Conservation (phyloP, 202 grass and related monocot species). For the Setaria viridis region DNA sequence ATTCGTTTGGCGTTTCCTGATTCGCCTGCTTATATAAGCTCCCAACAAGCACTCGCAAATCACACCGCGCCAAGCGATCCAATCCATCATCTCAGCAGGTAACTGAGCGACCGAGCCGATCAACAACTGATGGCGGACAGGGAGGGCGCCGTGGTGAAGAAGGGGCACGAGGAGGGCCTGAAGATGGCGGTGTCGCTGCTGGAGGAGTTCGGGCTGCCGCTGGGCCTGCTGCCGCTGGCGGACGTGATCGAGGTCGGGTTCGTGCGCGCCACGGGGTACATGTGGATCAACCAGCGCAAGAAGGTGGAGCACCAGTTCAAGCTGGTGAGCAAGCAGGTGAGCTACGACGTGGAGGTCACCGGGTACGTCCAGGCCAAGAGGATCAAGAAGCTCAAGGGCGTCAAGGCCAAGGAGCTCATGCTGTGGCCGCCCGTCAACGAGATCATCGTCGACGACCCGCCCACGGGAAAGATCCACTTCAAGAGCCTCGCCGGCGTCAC, state of each 20-base stretch:
- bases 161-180: slow-evolving; percentile 78
- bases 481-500: slow-evolving; percentile 77
- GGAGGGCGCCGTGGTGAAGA: slow-evolving; percentile 69
- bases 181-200: slow-evolving; percentile 60
- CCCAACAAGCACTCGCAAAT: neutral
- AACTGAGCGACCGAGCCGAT: neutral
- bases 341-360: slow-evolving; percentile 71
- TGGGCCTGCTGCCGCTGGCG: slow-evolving; percentile 68
- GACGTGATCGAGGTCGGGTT: slow-evolving; percentile 76
- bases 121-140: slow-evolving; percentile 46
- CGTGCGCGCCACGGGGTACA: slow-evolving; percentile 68
- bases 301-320: slow-evolving; percentile 88
- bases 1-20: slow-evolving; percentile 9
- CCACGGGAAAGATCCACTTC: slow-evolving; percentile 70
- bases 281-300: slow-evolving; percentile 73
- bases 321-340: slow-evolving; percentile 67
- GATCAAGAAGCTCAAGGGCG: slow-evolving; percentile 86
- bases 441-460: slow-evolving; percentile 61
- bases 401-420: slow-evolving; percentile 78
- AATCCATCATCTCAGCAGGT: neutral
- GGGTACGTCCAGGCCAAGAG: slow-evolving; percentile 45
- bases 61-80: neutral
- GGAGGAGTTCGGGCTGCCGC: slow-evolving; percentile 75
- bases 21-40: slow-evolving; percentile 16
- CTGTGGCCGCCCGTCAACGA: slow-evolving; percentile 61